Evolutionary conservation across 441 rosid species (phyloP).

Genomic region (Arabidopsis lyrata): DNA sequence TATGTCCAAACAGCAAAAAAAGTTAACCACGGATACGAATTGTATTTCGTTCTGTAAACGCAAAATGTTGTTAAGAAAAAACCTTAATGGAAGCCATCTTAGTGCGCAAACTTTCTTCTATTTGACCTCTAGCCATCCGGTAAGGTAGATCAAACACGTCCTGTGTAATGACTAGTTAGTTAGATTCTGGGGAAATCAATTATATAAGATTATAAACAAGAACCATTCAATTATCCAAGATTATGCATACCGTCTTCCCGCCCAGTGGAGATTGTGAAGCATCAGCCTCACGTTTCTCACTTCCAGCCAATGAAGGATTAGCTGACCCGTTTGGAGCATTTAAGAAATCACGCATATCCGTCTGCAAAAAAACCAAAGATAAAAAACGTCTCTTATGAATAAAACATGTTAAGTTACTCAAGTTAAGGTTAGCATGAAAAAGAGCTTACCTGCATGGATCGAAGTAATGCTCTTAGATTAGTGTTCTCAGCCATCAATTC

Average conservation of each 20-base stretch:
- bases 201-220: background rate
- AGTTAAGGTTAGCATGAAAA: constrained; percentile 10
- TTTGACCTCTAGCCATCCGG: constrained; percentile 96
- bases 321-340: constrained; percentile 87
- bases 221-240: constrained; percentile 17
- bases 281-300: constrained; percentile 68
- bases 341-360: constrained; percentile 92
- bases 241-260: constrained; percentile 74
- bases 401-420: background rate
- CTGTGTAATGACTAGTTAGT: constrained; percentile 49
- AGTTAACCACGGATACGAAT: constrained; percentile 12
- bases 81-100: constrained; percentile 99
- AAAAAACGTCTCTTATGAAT: constrained; percentile 11
- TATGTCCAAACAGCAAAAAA: constrained; percentile 12
- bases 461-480: constrained; percentile 83
- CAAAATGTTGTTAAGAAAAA: background rate
- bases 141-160: constrained; percentile 95
- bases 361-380: constrained; percentile 55
- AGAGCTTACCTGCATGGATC: constrained; percentile 89
- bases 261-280: constrained; percentile 87
- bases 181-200: constrained; percentile 26
- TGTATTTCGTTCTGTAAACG: background rate
- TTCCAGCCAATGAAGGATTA: constrained; percentile 72
- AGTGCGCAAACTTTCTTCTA: constrained; percentile 92
- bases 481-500: constrained; percentile 92